Evolutionary conservation across 208 protist genomes (phyloP).

Genomic region (Phytomonas francai): DNA sequence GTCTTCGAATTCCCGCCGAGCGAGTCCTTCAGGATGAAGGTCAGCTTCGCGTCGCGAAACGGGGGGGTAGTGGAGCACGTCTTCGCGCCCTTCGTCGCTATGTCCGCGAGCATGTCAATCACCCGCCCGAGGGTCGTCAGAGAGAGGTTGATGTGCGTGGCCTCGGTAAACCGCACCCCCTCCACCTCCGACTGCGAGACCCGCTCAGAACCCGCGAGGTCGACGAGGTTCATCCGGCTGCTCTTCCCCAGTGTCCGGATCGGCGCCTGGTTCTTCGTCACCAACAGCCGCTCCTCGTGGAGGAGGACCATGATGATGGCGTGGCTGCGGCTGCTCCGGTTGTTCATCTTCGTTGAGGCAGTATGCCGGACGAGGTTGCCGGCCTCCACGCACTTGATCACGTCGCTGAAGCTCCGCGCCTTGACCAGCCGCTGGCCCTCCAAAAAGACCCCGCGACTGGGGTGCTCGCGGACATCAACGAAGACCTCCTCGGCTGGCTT

Average conservation of each 20-base stretch:
- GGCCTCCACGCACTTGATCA: conserved; percentile 38
- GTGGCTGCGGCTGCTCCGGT: conserved; percentile 78
- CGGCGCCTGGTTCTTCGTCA: conserved; percentile 42
- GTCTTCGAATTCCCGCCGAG: conserved; percentile 86
- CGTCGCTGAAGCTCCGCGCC: conserved; percentile 34
- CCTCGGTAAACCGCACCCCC: conserved; percentile 61
- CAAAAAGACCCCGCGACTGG: conserved; percentile 27
- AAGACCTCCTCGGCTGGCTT: conserved; percentile 36
- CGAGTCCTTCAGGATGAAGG: conserved; percentile 75
- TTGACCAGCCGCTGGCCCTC: conserved; percentile 31
- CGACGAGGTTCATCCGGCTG: conserved; percentile 85
- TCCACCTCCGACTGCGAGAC: conserved; percentile 41
- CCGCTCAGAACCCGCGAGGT: conserved; percentile 89
- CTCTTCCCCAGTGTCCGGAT: conserved; percentile 46
- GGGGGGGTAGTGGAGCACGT: conserved; percentile 24
- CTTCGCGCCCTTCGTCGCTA: conserved; percentile 11
- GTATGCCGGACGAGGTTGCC: conserved; percentile 69
- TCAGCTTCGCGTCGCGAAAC: conserved; percentile 77
- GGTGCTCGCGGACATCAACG: conserved; percentile 52
- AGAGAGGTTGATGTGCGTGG: conserved; percentile 83
- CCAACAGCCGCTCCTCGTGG: conserved; percentile 30
- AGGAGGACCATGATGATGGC: conserved; percentile 70
- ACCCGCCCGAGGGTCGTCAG: conserved; percentile 82
- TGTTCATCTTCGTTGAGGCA: conserved; percentile 81
- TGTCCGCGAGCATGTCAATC: conserved; percentile 58